phyloP scores from a whole-genome alignment of 2,329 filamentous ascomycete genomes.

The Penicillium sp. region DNA sequence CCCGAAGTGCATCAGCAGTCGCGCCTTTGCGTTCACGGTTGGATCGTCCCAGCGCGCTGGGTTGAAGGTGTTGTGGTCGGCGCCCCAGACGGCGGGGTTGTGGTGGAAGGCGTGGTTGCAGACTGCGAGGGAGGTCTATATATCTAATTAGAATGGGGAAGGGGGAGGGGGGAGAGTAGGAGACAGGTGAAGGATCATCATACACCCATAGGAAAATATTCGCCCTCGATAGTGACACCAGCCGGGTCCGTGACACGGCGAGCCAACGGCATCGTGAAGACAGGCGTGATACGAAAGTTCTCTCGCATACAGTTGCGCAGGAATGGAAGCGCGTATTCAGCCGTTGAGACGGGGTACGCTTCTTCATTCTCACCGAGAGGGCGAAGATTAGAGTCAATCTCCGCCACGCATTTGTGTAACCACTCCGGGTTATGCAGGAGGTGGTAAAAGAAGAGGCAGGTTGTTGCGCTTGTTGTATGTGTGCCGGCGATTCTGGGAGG shows the following conservation, averaged over 20 bases:
- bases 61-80: conserved; percentile 37
- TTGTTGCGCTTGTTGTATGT: conserved; percentile 39
- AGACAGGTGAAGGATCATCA: background rate
- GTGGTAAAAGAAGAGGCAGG: conserved; percentile 37
- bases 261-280: conserved; percentile 41
- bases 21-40: conserved; percentile 20
- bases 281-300: conserved; percentile 42
- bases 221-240: conserved; percentile 31
- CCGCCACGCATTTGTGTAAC: conserved; percentile 16
- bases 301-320: conserved; percentile 36
- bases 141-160: background rate
- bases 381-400: background rate
- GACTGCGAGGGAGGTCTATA: conserved; percentile 37
- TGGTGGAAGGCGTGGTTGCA: conserved; percentile 44
- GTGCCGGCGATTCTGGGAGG: conserved; percentile 38
- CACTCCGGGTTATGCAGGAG: conserved; percentile 35
- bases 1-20: conserved; percentile 43
- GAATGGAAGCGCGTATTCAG: conserved; percentile 34
- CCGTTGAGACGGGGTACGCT: conserved; percentile 30
- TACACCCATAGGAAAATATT: conserved; percentile 33
- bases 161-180: background rate
- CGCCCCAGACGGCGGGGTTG: conserved; percentile 37
- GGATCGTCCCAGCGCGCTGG: conserved; percentile 35
- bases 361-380: conserved; percentile 12
- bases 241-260: conserved; percentile 31